Evolutionary conservation across 345 rosid species (phyloP).

Genomic region (Iberis pinnata): DNA sequence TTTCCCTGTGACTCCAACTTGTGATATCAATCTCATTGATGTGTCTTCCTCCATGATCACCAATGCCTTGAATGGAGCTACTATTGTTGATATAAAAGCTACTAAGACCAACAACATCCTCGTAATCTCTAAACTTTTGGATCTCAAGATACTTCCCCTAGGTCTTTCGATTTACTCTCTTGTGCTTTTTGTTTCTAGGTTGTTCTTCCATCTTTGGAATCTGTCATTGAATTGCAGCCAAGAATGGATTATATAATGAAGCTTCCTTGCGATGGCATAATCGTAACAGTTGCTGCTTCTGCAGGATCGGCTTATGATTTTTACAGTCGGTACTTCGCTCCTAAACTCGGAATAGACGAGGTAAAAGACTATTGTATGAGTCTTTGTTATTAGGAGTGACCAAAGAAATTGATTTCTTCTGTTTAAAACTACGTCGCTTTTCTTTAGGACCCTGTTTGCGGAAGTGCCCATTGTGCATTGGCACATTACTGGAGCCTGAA

Average conservation of each 20-base stretch:
- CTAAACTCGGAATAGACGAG: slow-evolving; percentile 63
- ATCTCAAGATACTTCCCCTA: background rate
- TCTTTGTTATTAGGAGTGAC: background rate
- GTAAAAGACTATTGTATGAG: slow-evolving; percentile 25
- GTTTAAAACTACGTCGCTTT: background rate
- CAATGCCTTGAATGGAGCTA: slow-evolving; percentile 45
- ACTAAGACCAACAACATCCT: slow-evolving; percentile 33
- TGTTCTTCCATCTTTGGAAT: slow-evolving; percentile 55
- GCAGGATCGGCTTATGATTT: slow-evolving; percentile 57
- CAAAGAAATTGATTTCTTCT: background rate
- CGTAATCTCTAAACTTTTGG: slow-evolving; percentile 32
- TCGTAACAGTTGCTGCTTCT: slow-evolving; percentile 51
- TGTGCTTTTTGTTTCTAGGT: slow-evolving; percentile 35
- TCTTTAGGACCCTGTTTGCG: slow-evolving; percentile 70
- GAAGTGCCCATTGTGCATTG: slow-evolving; percentile 74
- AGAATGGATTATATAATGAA: slow-evolving; percentile 40
- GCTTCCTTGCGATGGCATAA: slow-evolving; percentile 47
- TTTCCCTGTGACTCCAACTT: slow-evolving; percentile 38
- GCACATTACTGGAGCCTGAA: slow-evolving; percentile 65
- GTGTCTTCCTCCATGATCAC: slow-evolving; percentile 33
- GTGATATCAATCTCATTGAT: slow-evolving; percentile 34
- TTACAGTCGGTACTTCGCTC: slow-evolving; percentile 59
- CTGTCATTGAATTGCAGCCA: slow-evolving; percentile 47
- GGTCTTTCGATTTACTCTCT: background rate
- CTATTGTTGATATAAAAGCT: slow-evolving; percentile 48